A percentile compares a stretch with the other conserved stretches of the same genome.
These are phyloP conservation scores for Sporothrix dimorphospora DNA, from an alignment of 2,329 filamentous ascomycete genomes.

Conservation along the genomic window DNA sequence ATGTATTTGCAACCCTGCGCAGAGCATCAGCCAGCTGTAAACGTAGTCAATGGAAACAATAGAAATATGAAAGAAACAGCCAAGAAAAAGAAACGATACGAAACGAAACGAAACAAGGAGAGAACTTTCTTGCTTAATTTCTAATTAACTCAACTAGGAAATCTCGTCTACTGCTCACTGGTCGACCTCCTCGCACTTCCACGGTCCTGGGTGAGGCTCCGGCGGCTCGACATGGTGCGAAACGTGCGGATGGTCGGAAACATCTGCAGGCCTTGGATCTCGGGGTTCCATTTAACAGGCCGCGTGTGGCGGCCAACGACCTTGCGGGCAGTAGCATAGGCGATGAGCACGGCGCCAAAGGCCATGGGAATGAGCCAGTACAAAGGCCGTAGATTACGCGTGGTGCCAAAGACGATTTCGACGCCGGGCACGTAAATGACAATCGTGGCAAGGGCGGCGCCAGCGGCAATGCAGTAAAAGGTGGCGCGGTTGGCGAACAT, in stretches of 20 bases:
- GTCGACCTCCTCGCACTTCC: not conserved
- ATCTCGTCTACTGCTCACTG: not conserved
- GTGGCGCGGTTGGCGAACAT: conserved; percentile 41
- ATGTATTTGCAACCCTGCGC: too few relatives aligned
- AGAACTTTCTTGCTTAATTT: too few relatives aligned
- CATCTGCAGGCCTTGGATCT: conserved; percentile 53
- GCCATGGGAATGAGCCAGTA: conserved; percentile 32
- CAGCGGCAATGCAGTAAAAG: conserved; percentile 31
- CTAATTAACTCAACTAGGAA: too few relatives aligned
- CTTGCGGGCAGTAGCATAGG: conserved; percentile 30
- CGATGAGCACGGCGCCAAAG: conserved; percentile 31
- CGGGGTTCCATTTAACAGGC: conserved; percentile 32
- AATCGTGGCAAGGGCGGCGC: conserved; percentile 31
- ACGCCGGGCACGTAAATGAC: conserved; percentile 33
- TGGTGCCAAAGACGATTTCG: conserved; percentile 32
- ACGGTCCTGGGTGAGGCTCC: conserved; percentile 9
- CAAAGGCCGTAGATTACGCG: not conserved
- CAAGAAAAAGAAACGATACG: too few relatives aligned
- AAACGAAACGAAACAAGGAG: too few relatives aligned
- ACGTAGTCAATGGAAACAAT: too few relatives aligned
- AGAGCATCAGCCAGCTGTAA: too few relatives aligned
- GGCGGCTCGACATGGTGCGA: conserved; percentile 26
- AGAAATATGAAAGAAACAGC: too few relatives aligned
- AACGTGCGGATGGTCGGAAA: conserved; percentile 50
- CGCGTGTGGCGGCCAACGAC: conserved; percentile 28